Base-by-base conservation (phyloP, 495 filamentous ascomycete genomes). In the Penicillium lagena region DNA sequence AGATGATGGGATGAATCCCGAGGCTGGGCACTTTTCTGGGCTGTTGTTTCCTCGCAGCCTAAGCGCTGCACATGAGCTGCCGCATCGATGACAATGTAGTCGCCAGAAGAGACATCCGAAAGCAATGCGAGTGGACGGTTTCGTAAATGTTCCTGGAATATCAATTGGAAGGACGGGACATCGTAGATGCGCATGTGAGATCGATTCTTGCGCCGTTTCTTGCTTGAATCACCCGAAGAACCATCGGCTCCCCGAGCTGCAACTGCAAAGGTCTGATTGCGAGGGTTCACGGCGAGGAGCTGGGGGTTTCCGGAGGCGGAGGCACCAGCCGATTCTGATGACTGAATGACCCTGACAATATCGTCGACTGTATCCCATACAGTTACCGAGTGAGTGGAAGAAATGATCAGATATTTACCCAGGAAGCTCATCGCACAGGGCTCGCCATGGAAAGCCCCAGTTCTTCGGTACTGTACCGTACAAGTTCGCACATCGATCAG, bases 11-110 rank as follows among this genome's bases (percentile, higher is more conserved):
- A 34, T 22, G 56, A 42, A 29, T 64, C 54, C 13, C 51, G 46
- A 12, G 78, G 62, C 47, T 79, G 72, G n/a, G 73, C 64, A 28
- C 77, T 68, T 49, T 73, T 45, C 49, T 76, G 46, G 69, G 56
- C 17, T 62, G 76, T 64, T 72, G 79, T 53, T 79, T 64, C 52
- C 78, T 77, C 33, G 76, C 80, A 39, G 67, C 75, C 36, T 74
- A 72, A 54, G 79, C 83, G 55, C 35, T 60, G 58, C 31, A 73
- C 55, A 44, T 49, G 60, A 35, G 59, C 64, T 11, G 55, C 47
- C 7, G 53, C 36, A 53, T 72, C 70, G 12, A 86, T 55, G 29
- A 79, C 54, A 15, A 86, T 54, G 50, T 80, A 87, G 12, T 82
- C 81, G 27, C 75, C 70, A 1, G 81, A 80, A 22, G 60, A 60